Base-by-base conservation (phyloP, 768 basidiomycete genomes). In the Boletales sp. region DNA sequence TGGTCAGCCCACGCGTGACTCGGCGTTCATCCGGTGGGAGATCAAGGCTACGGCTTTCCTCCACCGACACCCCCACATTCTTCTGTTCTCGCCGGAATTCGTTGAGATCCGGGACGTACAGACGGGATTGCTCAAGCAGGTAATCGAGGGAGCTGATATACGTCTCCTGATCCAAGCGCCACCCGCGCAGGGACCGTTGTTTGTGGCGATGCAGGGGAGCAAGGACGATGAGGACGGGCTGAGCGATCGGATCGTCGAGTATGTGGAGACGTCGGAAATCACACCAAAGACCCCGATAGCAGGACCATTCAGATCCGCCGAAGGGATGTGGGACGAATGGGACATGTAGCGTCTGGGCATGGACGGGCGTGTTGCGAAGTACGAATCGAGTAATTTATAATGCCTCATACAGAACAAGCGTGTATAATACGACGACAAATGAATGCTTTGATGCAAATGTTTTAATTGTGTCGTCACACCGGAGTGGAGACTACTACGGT, bases 1-100 rank as follows among this genome's bases (percentile, higher is more conserved):
- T 53, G 90, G 90, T 2, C 63, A 71, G 1, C 88, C 87, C 4
- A 72, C 71, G 11, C 84, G 87, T 36, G 75, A 75, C 39, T 74
- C 71, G 5, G 75, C 78, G 1, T 90, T 80, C 62, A 78, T 91
- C 53, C 83, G 81, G 50, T 93, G 90, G 90, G 90, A 93, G 69
- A 78, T 77, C 50, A 81, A 75, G 52, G 87, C 83, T 11, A 71
- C 68, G 3, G 73, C 84, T 2, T 92, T 76, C 59, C 78, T 82
- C 10, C 67, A 79, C 40, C 81, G 86, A 13, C 78, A 79, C 9
- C 74, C 73, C 7, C 78, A 89, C 58, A 52, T 92, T 55, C 73
- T 93, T 17, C 79, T 93, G 29, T 80, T 92, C 69, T 89, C 87
- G 8, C 59, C 79, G 14, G 76, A 82, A 48, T 92, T 87, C 64